phyloP scores from a whole-genome alignment of 768 basidiomycete genomes.

The Panaeolus papilionaceus region DNA sequence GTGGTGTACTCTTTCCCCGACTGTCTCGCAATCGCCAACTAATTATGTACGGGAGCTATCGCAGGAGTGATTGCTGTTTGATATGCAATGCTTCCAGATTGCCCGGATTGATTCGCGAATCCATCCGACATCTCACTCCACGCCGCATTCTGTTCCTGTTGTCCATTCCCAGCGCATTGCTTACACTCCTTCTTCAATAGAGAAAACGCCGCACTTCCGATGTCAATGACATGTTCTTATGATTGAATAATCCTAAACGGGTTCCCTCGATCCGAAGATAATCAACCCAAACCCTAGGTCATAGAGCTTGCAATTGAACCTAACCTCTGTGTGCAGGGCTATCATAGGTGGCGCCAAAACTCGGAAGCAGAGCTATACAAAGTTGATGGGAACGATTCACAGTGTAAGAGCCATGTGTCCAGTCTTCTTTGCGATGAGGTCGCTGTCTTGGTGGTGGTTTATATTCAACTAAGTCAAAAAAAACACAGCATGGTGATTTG shows the following conservation, averaged over 20 bases:
- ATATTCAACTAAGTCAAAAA: background rate
- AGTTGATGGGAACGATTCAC: conserved; percentile 7
- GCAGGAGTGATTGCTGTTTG: background rate
- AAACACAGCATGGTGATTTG: too few relatives aligned
- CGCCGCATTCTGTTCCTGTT: background rate
- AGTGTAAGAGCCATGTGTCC: background rate
- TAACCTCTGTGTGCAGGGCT: background rate
- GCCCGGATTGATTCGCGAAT: background rate
- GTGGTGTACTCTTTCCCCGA: background rate
- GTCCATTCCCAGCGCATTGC: conserved; percentile 8
- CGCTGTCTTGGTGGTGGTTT: background rate
- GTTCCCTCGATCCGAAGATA: conserved; percentile 4
- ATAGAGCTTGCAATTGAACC: background rate
- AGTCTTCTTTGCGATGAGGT: background rate
- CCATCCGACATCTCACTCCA: background rate
- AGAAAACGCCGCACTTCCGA: conserved; percentile 7
- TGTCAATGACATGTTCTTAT: background rate
- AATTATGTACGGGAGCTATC: background rate
- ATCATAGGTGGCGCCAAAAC: conserved; percentile 4
- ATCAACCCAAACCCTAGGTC: background rate
- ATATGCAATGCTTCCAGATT: background rate
- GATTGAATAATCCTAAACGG: background rate
- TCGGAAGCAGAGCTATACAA: conserved; percentile 1
- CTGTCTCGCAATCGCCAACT: background rate
- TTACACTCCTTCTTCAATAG: background rate